Evolutionary conservation across 306 rosid genomes (phyloP), one percentile per base, ranked within the genome.

Genomic region (Fragaria nilgerrensis): DNA sequence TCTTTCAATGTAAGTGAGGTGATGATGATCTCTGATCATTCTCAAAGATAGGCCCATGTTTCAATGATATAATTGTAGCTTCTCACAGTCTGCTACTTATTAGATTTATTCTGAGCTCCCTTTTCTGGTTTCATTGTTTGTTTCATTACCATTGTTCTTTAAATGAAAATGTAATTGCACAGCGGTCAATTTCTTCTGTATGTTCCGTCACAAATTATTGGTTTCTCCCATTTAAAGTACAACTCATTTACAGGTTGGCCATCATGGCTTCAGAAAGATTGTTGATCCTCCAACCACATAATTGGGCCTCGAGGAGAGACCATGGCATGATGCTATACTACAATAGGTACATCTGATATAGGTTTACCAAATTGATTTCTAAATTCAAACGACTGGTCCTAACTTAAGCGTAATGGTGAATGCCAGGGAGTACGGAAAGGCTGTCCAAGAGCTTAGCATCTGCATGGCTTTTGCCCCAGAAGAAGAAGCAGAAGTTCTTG

Each of bases 381-480:
- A 25, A 37, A 23, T 58, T 7, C 15, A n/a, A 22, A 29, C 4
- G 37, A 65, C 77, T 15, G 15, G 32, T 36, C 77, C 67, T 14
- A 22, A 34, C 29, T 7, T 70, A 2, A 69, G 9, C 44, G 3
- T 9, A 6, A 20, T 73, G 23, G 39, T 73, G 15, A 73, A 73
- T 23, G 8, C 22, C 75, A 71, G 75, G 61, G 75, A 71, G 75
- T 49, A 71, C 62, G 61, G 75, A 63, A 71, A 71, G 37, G 58
- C 75, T 47, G 75, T 71, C 41, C 75, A 71, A 58, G 77, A 56
- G 53, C 66, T 56, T 39, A 73, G 77, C 68, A 73, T 73, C 22
- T 73, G 67, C 77, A 73, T 73, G 77, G 77, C 77, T 59, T 73
- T 73, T 73, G 77, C 77, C 15, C 68, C 77, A 56, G 68, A 73